Percentiles rank a stretch among this genome's conserved stretches.
Evolutionary conservation across 257 asterid species (phyloP).

Genomic region (Nicotiana tabacum): DNA sequence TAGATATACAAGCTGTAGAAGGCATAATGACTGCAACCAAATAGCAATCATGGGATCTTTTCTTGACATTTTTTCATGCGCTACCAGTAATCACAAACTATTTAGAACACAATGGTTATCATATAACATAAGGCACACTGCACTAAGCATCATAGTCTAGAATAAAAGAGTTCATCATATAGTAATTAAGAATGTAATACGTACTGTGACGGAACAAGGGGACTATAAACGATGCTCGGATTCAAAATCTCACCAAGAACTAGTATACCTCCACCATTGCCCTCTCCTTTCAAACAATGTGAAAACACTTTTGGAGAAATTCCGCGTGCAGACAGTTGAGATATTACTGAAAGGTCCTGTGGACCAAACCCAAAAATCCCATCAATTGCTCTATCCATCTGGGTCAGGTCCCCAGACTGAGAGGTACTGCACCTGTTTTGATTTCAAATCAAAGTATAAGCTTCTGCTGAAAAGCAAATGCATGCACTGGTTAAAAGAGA

Average conservation of each 20-base stretch:
- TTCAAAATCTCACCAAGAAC: constrained; percentile 89
- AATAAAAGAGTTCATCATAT: constrained; percentile 17
- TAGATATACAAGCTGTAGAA: background rate
- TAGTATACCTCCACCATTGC: constrained; percentile 69
- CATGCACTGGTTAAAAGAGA: background rate
- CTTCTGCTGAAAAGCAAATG: background rate
- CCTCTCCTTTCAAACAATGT: constrained; percentile 86
- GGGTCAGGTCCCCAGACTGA: constrained; percentile 61
- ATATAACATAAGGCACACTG: background rate
- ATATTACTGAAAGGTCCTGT: constrained; percentile 56
- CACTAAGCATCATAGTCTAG: background rate
- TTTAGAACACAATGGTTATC: background rate
- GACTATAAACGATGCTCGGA: constrained; percentile 70
- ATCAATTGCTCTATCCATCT: constrained; percentile 74
- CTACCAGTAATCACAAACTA: background rate
- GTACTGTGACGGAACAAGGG: constrained; percentile 86
- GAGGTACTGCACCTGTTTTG: constrained; percentile 77
- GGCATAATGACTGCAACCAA: background rate
- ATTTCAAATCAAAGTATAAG: background rate
- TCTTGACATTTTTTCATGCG: background rate
- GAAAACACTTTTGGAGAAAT: constrained; percentile 72
- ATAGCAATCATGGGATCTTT: background rate
- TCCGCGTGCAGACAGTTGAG: constrained; percentile 67
- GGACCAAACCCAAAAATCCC: constrained; percentile 83
- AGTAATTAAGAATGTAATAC: constrained; percentile 30